Evolutionary conservation across 73 alveolate species (phyloP).

Genomic region (Stentor roeselii): DNA sequence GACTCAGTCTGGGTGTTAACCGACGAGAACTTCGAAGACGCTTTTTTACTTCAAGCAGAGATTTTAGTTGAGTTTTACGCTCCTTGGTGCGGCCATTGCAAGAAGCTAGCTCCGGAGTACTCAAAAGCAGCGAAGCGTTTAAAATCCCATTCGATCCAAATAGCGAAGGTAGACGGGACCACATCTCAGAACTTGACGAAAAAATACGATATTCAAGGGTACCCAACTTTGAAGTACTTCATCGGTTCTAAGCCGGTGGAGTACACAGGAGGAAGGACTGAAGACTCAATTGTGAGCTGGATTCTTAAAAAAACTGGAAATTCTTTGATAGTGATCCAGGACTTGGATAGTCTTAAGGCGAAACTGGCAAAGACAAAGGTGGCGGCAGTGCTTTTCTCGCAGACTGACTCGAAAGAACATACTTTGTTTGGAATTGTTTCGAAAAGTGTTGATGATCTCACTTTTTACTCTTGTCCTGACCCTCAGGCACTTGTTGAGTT

Average conservation of each 20-base stretch:
- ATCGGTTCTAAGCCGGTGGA: conserved; percentile 44
- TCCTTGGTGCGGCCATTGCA: conserved; percentile 98
- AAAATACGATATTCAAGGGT: conserved; percentile 60
- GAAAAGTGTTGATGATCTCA: conserved; percentile 6
- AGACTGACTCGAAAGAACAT: background rate
- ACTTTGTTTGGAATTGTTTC: conserved; percentile 1
- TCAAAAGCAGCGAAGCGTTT: conserved; percentile 88
- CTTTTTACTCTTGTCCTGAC: background rate
- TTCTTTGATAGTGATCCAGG: conserved; percentile 64
- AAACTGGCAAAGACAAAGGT: conserved; percentile 43
- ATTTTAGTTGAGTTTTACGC: conserved; percentile 54
- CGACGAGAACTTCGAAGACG: conserved; percentile 3
- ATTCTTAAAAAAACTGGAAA: conserved; percentile 87
- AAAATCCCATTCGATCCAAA: conserved; percentile 67
- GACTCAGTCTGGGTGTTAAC: conserved; percentile 12
- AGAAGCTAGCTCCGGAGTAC: conserved; percentile 90
- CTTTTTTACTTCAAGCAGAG: background rate
- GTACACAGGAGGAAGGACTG: conserved; percentile 75
- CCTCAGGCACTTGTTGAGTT: conserved; percentile 43
- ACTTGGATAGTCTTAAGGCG: conserved; percentile 53
- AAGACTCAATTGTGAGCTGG: conserved; percentile 89
- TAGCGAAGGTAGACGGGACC: conserved; percentile 90
- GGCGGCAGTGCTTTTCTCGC: conserved; percentile 54
- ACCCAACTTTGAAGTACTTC: conserved; percentile 74
- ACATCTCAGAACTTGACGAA: conserved; percentile 49